Conservation (phyloP, 345 rosid genomes). For the thale cress (Arabidopsis thaliana) region DNA sequence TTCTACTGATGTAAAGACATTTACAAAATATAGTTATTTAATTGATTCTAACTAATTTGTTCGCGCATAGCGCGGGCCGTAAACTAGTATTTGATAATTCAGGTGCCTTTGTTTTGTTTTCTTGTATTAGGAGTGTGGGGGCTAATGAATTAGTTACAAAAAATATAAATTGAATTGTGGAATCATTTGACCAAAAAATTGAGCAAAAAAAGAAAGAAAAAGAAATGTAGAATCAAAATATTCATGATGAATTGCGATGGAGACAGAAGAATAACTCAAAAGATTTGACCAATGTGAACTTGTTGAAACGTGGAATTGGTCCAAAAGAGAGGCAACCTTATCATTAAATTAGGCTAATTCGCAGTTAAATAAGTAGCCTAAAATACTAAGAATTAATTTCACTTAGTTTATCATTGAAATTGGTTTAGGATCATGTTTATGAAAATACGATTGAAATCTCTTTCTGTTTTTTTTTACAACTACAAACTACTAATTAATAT, state of each 20-base stretch:
- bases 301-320: conserved; percentile 25
- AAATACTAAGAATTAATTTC: not conserved
- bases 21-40: too few relatives aligned
- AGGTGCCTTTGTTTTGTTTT: not conserved
- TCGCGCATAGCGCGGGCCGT: too few relatives aligned
- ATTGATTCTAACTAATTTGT: too few relatives aligned
- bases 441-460: not conserved
- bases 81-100: not conserved
- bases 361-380: not conserved
- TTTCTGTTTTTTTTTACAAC: too few relatives aligned
- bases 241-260: conserved; percentile 12
- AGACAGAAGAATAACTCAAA: not conserved
- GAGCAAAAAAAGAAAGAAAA: too few relatives aligned
- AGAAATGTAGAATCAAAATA: not conserved
- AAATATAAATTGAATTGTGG: not conserved
- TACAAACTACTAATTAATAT: not conserved
- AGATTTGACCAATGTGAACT: conserved; percentile 20
- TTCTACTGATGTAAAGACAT: too few relatives aligned
- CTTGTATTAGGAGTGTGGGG: conserved; percentile 14
- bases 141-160: not conserved
- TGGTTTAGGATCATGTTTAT: not conserved
- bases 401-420: not conserved
- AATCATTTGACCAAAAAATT: not conserved
- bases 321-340: conserved; percentile 25
- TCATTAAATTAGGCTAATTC: not conserved